Base-by-base conservation (phyloP, 2,329 filamentous ascomycete genomes). In the Hymenoscyphus albidus region DNA sequence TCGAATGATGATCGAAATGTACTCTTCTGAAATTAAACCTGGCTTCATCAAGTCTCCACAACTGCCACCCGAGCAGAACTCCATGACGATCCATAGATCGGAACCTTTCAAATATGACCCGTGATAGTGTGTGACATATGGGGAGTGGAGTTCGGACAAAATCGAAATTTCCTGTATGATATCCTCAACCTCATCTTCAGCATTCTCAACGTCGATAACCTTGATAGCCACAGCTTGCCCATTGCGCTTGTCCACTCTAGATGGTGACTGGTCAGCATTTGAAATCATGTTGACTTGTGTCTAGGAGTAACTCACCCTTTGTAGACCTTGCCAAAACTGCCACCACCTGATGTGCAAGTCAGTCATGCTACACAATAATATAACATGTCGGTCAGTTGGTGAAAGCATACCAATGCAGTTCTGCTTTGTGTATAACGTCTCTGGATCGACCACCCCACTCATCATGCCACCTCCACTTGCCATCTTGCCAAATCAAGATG, bases 81-180 rank as follows among this genome's bases (percentile, higher is more conserved):
- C 95, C 95, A 99, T 99, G 77, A 98, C 93, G 72, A 99, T 99
- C 95, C 95, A 99, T 73, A 99, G 80, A 80, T 98, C 92, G 2
- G 93, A 95, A 31, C 94, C 95, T 75, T 97, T 97, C 71, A 97
- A 87, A 75, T 95, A 98, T 64, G 94, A 97, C 70, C 95, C 95
- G 80, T 97, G 93, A 81, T 99, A 99, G 78, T 96, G 95, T 48
- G 95, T 99, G 68, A 98, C 94, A 75, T 96, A 97, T 18, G 93
- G 93, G 18, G 94, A 98, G 79, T 96, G 92, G 70, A 99, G 86
- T 78, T 96, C 94, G 39, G 95, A 97, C 63, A 99, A 84, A 73
- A 99, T 98, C 70, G 94, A 93, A 71, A 99, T 98, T 80, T 99
- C 95, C 77, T 97, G 93, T 77, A 98, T 97, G 73, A 99, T 99